Conservation (phyloP, 176 grass and related monocot species). For the Zoysia japonica region DNA sequence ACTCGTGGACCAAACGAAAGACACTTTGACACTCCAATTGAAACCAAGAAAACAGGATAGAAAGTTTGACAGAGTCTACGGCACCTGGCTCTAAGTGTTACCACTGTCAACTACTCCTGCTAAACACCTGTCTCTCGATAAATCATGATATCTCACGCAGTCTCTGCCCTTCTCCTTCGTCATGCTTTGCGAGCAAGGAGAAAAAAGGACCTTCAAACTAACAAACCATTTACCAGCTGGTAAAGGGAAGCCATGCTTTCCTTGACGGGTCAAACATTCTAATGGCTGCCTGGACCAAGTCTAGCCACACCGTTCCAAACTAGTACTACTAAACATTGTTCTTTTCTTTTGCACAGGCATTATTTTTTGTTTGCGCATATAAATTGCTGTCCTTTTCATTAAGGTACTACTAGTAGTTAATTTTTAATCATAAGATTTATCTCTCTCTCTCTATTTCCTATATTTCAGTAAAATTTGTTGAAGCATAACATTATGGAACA, state of each 20-base stretch:
- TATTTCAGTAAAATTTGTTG: neutral
- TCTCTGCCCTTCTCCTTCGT: neutral
- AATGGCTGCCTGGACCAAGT: constrained; percentile 22
- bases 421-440: neutral
- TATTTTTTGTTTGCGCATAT: neutral
- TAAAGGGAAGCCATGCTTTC: neutral
- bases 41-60: constrained; percentile 4
- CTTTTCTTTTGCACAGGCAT: neutral
- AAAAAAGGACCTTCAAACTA: neutral
- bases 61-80: constrained; percentile 35
- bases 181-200: constrained; percentile 5
- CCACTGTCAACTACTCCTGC: constrained; percentile 13
- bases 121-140: neutral
- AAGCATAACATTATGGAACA: neutral
- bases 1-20: neutral
- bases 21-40: constrained; percentile 5
- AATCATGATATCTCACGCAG: neutral
- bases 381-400: neutral
- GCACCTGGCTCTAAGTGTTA: neutral
- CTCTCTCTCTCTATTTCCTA: neutral
- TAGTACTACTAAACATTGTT: neutral
- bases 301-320: constrained; percentile 3
- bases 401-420: neutral
- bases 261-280: constrained; percentile 41
- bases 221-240: neutral